Evolutionary conservation across 441 rosid species (phyloP).

Genomic region (Pelargonium myrrhifolium): DNA sequence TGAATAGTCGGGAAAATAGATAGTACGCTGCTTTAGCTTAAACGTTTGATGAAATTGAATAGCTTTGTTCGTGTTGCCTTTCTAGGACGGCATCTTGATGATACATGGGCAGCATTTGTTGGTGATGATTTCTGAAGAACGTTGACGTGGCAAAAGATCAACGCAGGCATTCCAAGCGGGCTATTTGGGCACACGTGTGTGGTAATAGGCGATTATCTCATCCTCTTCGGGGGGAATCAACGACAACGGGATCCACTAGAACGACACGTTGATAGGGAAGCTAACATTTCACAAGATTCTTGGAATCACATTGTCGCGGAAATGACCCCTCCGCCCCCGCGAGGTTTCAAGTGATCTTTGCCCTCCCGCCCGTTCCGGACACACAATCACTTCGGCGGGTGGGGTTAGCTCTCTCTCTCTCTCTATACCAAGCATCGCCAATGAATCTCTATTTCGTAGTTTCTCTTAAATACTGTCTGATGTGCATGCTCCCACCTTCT

Average conservation of each 20-base stretch:
- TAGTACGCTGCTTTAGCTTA: too few species aligned
- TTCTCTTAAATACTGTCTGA: too few species aligned
- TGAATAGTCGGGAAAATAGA: too few species aligned
- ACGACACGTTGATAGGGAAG: constrained; percentile 81
- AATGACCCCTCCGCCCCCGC: constrained; percentile 50
- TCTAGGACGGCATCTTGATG: constrained; percentile 90
- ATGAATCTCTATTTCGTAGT: too few species aligned
- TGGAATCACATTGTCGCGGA: constrained; percentile 51
- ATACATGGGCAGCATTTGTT: constrained; percentile 71
- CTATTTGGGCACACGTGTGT: constrained; percentile 88
- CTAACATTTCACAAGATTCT: constrained; percentile 34
- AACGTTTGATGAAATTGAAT: background rate
- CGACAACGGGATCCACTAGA: constrained; percentile 71
- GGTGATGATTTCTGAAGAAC: constrained; percentile 41
- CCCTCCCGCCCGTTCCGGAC: constrained; percentile 91
- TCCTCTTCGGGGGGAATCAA: constrained; percentile 89
- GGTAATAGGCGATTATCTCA: constrained; percentile 41
- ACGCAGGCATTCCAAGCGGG: constrained; percentile 70
- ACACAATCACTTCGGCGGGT: constrained; percentile 70
- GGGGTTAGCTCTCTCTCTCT: too few species aligned
- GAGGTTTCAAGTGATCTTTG: constrained; percentile 44
- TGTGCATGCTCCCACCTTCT: background rate
- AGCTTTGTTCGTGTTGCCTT: background rate
- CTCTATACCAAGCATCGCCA: too few species aligned
- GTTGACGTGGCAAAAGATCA: constrained; percentile 58